Evolutionary conservation across 495 filamentous ascomycete genomes (phyloP), one percentile per base, ranked within the genome.

Genomic region (Mytilinidion resinicola): DNA sequence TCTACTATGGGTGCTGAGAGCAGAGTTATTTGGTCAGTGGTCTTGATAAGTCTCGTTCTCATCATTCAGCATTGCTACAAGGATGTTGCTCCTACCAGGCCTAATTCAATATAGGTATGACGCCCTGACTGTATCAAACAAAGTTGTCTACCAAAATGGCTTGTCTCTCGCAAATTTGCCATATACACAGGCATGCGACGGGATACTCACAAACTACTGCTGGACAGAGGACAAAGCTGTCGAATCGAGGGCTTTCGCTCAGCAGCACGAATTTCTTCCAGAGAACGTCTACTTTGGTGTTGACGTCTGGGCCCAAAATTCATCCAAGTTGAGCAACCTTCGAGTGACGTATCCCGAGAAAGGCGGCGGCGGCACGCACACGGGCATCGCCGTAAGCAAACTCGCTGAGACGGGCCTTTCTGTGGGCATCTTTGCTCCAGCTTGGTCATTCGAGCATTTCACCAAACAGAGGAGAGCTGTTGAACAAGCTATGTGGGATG

Each of bases 361-460:
- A n/a, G 55, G 56, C 38, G 68, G 68, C 19, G 68, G 68, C 8
- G 54, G 61, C 19, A 67, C 57, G 10, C 60, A 74, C 55, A 73
- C 72, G 15, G 63, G 73, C 12, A 33, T 66, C 3, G 70, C 63
- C 12, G 69, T 77, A 3, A 34, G 50, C 11, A 65, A 62, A 20
- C 57, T 68, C n/a, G 63, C 63, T 33, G 39, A 64, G 4, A 39
- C 47, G 3, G 69, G 71, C 7, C 57, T 72, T 25, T 66, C 69
- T n/a, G 68, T 64, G 8, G 75, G 69, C 12, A 60, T 77, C 5
- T 77, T 77, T 58, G 75, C 70, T 6, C 74, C 75, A 12, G 75
- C 75, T 9, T 76, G 74, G 75, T 70, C 69, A n/a, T 76, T 67
- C 57, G 73, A 77, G 60, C 68, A 77, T 50, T 76, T 74, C 52